phyloP scores from a whole-genome alignment of 495 filamentous ascomycete species.

The Antarctomyces pellizariae region DNA sequence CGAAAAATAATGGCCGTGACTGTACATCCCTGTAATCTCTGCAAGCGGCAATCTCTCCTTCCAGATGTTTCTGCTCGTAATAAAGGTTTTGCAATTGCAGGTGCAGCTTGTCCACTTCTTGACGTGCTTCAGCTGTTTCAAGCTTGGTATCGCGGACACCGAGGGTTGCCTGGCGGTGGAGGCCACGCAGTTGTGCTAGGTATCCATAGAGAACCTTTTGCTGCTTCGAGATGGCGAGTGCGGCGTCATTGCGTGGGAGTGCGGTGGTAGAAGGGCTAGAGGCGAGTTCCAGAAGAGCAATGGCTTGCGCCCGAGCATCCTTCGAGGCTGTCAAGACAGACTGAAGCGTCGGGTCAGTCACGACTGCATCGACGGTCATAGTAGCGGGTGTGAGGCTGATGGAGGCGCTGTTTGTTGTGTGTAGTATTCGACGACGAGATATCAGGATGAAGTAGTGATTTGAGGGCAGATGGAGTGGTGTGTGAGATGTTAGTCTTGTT shows the following conservation, averaged over 20 bases:
- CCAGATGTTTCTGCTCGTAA: slow-evolving; percentile 82
- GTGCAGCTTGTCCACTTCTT: slow-evolving; percentile 80
- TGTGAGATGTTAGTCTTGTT: too few relatives aligned
- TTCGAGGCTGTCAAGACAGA: slow-evolving; percentile 49
- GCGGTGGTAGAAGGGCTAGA: slow-evolving; percentile 15
- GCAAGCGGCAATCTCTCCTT: slow-evolving; percentile 76
- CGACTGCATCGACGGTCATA: slow-evolving; percentile 29
- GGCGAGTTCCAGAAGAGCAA: slow-evolving; percentile 35
- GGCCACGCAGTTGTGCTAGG: slow-evolving; percentile 56
- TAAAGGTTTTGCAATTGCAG: slow-evolving; percentile 87
- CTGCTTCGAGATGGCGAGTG: slow-evolving; percentile 43
- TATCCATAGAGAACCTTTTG: slow-evolving; percentile 63
- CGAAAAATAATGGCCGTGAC: slow-evolving; percentile 1
- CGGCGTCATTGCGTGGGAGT: slow-evolving; percentile 23
- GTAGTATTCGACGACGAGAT: too few relatives aligned
- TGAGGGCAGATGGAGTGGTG: too few relatives aligned
- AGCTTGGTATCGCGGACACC: slow-evolving; percentile 69
- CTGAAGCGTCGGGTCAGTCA: slow-evolving; percentile 44
- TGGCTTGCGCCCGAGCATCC: slow-evolving; percentile 47
- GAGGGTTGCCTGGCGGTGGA: slow-evolving; percentile 61
- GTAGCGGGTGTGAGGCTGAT: too few relatives aligned
- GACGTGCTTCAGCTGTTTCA: slow-evolving; percentile 60
- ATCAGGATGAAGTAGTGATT: too few relatives aligned
- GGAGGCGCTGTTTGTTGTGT: too few relatives aligned
- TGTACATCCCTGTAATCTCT: slow-evolving; percentile 68